Conservation (phyloP, 495 filamentous ascomycete genomes). For the Trypethelium eluteriae region DNA sequence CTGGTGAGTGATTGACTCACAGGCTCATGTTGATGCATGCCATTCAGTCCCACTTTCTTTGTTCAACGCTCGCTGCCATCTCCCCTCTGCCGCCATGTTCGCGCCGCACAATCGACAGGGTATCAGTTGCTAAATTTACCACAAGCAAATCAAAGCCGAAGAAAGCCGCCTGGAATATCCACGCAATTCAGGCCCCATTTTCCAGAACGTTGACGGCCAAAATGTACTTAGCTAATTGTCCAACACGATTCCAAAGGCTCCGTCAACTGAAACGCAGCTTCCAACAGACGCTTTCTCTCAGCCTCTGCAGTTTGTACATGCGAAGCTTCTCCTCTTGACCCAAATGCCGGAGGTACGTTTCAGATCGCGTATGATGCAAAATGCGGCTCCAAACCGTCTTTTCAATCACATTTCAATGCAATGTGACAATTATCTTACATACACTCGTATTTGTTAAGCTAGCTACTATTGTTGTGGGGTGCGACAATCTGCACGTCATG, state of each 20-base stretch:
- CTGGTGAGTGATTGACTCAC: too few species aligned
- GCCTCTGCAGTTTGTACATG: background rate
- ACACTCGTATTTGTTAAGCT: background rate
- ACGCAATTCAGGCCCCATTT: background rate
- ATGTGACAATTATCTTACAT: background rate
- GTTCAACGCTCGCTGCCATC: too few species aligned
- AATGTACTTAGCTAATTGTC: background rate
- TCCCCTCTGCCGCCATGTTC: background rate
- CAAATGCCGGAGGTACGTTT: background rate
- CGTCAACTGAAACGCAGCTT: background rate
- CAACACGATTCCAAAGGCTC: background rate
- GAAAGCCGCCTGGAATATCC: background rate
- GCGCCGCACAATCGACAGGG: too few species aligned
- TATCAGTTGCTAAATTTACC: background rate
- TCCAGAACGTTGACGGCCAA: background rate
- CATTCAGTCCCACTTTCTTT: too few species aligned
- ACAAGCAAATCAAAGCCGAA: background rate
- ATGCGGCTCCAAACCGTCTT: background rate
- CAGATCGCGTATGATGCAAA: background rate
- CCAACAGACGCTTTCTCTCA: background rate
- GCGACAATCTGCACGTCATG: slow-evolving; percentile 4
- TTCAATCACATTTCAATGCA: background rate
- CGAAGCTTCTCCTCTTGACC: background rate
- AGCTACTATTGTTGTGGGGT: background rate
- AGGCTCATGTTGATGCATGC: too few species aligned